Conservation (phyloP, 2,329 filamentous ascomycete genomes). For the Scedosporium dehoogii region DNA sequence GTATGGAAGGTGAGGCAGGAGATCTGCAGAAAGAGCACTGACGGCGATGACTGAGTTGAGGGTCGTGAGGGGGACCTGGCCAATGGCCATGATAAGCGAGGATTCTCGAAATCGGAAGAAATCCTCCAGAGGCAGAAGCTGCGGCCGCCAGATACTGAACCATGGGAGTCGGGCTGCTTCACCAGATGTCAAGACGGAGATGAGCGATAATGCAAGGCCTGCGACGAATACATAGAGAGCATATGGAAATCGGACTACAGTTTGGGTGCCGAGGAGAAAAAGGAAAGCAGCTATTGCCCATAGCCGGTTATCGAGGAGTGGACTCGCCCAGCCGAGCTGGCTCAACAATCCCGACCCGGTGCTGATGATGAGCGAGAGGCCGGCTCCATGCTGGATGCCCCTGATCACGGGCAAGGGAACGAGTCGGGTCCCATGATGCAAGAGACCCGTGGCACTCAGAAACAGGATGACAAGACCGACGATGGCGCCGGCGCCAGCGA, state of each 20-base stretch:
- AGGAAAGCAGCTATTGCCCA: slow-evolving; percentile 70
- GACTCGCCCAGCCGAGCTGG: slow-evolving; percentile 57
- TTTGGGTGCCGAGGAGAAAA: slow-evolving; percentile 57
- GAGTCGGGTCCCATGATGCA: slow-evolving; percentile 60
- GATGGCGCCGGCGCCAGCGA: slow-evolving; percentile 69
- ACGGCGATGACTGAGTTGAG: slow-evolving; percentile 91
- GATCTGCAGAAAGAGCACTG: slow-evolving; percentile 64
- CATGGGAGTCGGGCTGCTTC: slow-evolving; percentile 32
- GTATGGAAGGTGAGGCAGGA: slow-evolving; percentile 58
- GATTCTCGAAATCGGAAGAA: slow-evolving; percentile 18
- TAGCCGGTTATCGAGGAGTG: slow-evolving; percentile 66
- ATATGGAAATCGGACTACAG: slow-evolving; percentile 61
- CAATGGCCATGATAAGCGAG: slow-evolving; percentile 55
- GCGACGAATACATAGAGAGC: slow-evolving; percentile 62
- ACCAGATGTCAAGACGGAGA: slow-evolving; percentile 22
- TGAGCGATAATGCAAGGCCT: slow-evolving; percentile 55
- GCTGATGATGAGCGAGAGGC: slow-evolving; percentile 70
- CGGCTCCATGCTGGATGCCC: slow-evolving; percentile 89
- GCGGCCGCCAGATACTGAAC: slow-evolving; percentile 52
- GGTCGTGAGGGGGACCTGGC: slow-evolving; percentile 82
- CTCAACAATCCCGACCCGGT: slow-evolving; percentile 60
- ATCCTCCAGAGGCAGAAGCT: slow-evolving; percentile 18
- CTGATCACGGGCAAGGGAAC: slow-evolving; percentile 85
- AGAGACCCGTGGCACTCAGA: slow-evolving; percentile 69
- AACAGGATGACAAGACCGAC: slow-evolving; percentile 65